Conservation (phyloP, 345 rosid species). For the Eucalyptus urophylla region DNA sequence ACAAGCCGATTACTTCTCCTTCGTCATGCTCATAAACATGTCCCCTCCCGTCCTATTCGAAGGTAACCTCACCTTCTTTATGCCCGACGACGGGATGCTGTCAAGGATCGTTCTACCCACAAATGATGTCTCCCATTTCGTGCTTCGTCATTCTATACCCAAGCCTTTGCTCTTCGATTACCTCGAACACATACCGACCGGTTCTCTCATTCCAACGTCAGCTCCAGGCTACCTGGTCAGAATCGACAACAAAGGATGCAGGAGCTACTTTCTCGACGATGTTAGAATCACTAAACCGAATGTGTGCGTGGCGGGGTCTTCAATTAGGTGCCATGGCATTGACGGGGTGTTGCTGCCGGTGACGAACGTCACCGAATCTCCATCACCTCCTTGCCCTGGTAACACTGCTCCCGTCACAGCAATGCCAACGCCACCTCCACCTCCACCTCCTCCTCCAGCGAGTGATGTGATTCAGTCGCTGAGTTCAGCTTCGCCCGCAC, state of each 20-base stretch:
- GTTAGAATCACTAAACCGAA: constrained; percentile 48
- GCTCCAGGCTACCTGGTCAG: constrained; percentile 28
- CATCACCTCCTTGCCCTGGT: constrained; percentile 14
- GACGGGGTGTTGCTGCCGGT: constrained; percentile 28
- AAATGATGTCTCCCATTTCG: constrained; percentile 25
- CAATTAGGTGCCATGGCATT: constrained; percentile 76
- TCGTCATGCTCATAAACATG: constrained; percentile 67
- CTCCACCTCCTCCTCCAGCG: not conserved
- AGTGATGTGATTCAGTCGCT: not conserved
- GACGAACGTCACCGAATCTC: not conserved
- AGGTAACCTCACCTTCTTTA: constrained; percentile 55
- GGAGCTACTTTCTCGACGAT: constrained; percentile 37
- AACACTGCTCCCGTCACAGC: not conserved
- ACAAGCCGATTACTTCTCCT: constrained; percentile 57
- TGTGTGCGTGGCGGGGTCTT: constrained; percentile 39
- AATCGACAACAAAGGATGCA: constrained; percentile 41
- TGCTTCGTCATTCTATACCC: constrained; percentile 67
- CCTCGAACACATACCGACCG: constrained; percentile 44
- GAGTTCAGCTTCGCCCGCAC: not conserved
- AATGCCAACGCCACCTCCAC: not conserved
- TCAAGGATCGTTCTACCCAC: constrained; percentile 15
- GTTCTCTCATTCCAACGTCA: constrained; percentile 44
- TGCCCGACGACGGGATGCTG: constrained; percentile 55
- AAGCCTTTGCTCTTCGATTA: constrained; percentile 58
- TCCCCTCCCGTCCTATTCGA: constrained; percentile 5